Evolutionary conservation across 2,329 filamentous ascomycete genomes (phyloP), one percentile per base, ranked within the genome.

Genomic region (Coniella vitis): DNA sequence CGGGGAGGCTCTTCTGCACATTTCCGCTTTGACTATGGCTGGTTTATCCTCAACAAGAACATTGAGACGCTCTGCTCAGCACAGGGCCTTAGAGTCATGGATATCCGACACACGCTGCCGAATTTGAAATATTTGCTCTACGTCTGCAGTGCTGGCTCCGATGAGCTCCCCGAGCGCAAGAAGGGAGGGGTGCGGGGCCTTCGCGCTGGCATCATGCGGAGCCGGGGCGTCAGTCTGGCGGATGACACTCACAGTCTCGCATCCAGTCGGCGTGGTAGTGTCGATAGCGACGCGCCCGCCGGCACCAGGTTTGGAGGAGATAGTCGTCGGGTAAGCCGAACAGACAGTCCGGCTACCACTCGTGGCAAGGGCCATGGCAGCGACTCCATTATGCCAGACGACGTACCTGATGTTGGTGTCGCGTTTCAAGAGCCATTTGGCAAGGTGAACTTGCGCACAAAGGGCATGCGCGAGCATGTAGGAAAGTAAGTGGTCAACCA

Each of bases 1-100:
- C 68, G 76, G 2, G 77, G 78, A 14, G 78, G 77, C 66, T 86
- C 69, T n/a, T 76, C 61, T 2, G 81, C 89, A 0, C 81, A 90
- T 39, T 97, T 91, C 69, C 83, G 91, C 2, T 97, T 97, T 65
- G 91, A 97, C 59, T 98, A 97, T 64, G 93, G 76, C 10, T 93
- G 95, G 62, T 98, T 97, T 60, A 71, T 97, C n/a, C 76, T 98
- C 13, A 97, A 97, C 70, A 96, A 97, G 67, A 74, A 97, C 61
- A 90, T 98, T 48, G 90, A 97, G 58, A 68, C 74, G 0, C 69
- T 84, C 3, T 83, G 80, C 52, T 69, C 72, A 3, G 72, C 75
- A 1, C 83, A 90, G 56, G 85, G 85, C 0, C 71, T 96, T 12
- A 83, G 84, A 40, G 83, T 95, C 1, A 77, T 96, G 54, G 93